These are phyloP conservation scores for Mycena rosella DNA, from an alignment of 768 basidiomycete species.

Conservation along the genomic window DNA sequence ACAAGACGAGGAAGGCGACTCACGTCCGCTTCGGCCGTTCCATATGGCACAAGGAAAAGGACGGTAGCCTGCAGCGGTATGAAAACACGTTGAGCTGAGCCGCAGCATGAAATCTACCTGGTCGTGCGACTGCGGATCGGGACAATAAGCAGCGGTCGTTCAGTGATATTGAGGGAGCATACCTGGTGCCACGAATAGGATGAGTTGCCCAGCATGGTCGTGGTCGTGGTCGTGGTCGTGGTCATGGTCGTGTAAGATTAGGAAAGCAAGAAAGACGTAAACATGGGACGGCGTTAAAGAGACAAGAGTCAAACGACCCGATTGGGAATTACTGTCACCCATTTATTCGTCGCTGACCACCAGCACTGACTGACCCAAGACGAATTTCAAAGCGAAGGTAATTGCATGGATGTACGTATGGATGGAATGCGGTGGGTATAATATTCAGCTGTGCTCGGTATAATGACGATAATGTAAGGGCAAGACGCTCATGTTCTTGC, in stretches of 20 bases:
- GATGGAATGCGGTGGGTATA: slow-evolving; percentile 23
- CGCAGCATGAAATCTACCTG: slow-evolving; percentile 63
- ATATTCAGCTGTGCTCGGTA: slow-evolving; percentile 27
- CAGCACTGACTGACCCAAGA: not conserved
- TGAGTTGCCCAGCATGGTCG: slow-evolving; percentile 54
- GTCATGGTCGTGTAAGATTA: slow-evolving; percentile 21
- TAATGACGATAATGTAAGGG: slow-evolving; percentile 18
- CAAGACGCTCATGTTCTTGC: slow-evolving; percentile 18
- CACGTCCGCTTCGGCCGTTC: slow-evolving; percentile 79
- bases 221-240: slow-evolving; percentile 55
- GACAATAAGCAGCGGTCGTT: slow-evolving; percentile 30
- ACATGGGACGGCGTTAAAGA: slow-evolving; percentile 6
- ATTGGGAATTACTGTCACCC: not conserved
- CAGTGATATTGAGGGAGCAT: slow-evolving; percentile 39
- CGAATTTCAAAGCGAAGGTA: not conserved
- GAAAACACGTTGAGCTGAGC: slow-evolving; percentile 31
- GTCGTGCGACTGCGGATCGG: slow-evolving; percentile 79
- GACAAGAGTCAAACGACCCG: not conserved
- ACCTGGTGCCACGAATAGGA: slow-evolving; percentile 93
- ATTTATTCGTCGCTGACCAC: no score
- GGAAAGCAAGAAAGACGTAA: not conserved
- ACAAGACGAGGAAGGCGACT: slow-evolving; percentile 36
- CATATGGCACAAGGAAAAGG: slow-evolving; percentile 66
- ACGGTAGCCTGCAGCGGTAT: slow-evolving; percentile 23
- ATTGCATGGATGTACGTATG: not conserved